A percentile compares a stretch with the other conserved stretches of the same genome.
These are phyloP conservation scores for Trichosporon faecale DNA, from an alignment of 1,284 basidiomycete species.

Conservation along the genomic window DNA sequence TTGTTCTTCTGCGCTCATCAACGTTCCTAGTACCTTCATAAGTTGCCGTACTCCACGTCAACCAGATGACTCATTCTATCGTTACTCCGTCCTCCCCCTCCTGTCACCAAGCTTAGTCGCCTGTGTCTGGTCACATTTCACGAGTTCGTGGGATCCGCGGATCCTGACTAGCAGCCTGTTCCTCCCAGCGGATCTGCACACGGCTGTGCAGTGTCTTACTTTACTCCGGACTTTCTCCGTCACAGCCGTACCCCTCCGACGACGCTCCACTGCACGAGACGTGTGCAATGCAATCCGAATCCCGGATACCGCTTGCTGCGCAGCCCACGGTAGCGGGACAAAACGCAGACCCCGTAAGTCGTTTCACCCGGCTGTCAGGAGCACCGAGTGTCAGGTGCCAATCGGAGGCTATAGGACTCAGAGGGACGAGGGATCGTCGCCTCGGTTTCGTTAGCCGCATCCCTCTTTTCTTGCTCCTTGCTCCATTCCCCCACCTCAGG, in stretches of 20 bases:
- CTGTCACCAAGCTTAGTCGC: not conserved
- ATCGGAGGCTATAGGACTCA: not conserved
- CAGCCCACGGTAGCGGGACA: not conserved
- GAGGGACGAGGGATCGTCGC: not conserved
- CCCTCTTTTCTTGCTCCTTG: not conserved
- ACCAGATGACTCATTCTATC: not conserved
- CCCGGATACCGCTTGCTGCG: not conserved
- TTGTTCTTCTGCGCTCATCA: not conserved
- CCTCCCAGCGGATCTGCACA: too few relatives aligned
- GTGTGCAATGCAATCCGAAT: not conserved
- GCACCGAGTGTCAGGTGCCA: not conserved
- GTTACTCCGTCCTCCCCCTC: not conserved
- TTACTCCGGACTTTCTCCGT: not conserved
- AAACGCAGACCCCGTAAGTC: not conserved
- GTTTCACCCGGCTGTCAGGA: too few relatives aligned
- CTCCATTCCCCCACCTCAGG: not conserved
- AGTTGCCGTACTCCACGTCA: not conserved
- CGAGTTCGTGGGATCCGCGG: too few relatives aligned
- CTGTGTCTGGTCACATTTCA: not conserved
- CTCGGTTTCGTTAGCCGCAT: too few relatives aligned
- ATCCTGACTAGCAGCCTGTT: not conserved
- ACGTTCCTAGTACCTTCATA: not conserved
- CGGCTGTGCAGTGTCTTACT: not conserved
- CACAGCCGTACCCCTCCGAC: not conserved
- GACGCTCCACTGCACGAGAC: not conserved